These are phyloP conservation scores for Fraxinus ornus DNA, from an alignment of 305 asterid genomes.

Conservation along the genomic window DNA sequence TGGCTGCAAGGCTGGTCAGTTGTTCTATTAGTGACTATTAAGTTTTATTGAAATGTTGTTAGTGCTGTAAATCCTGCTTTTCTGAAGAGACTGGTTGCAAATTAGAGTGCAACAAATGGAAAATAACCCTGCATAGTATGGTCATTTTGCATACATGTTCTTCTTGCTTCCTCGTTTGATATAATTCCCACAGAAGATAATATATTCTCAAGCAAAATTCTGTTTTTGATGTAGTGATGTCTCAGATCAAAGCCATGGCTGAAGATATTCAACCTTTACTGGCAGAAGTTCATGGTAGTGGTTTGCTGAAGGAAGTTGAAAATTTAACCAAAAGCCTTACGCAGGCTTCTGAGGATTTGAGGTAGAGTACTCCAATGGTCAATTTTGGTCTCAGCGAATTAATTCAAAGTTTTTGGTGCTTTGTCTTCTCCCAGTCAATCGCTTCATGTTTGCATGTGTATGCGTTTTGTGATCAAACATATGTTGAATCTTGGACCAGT, in stretches of 20 bases:
- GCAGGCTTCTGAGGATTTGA: constrained; percentile 32
- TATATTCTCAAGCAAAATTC: constrained; percentile 57
- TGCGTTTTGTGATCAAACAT: background rate
- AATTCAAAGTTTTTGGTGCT: background rate
- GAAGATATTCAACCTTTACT: constrained; percentile 83
- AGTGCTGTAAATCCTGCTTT: background rate
- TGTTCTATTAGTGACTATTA: background rate
- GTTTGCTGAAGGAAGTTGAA: constrained; percentile 85
- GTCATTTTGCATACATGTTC: constrained; percentile 14
- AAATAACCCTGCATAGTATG: constrained; percentile 14
- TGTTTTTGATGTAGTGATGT: constrained; percentile 67
- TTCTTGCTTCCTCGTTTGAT: constrained; percentile 13
- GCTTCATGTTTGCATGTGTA: background rate
- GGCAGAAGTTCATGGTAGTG: constrained; percentile 81
- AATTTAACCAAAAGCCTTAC: constrained; percentile 83
- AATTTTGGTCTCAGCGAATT: too few relatives aligned
- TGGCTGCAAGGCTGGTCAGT: constrained; percentile 3
- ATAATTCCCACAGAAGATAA: constrained; percentile 20
- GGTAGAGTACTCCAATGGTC: too few relatives aligned
- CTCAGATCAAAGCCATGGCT: constrained; percentile 94
- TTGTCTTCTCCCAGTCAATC: background rate
- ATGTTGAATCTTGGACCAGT: background rate
- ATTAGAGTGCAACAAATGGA: background rate
- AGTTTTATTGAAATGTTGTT: constrained; percentile 16
- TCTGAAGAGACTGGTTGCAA: constrained; percentile 14